phyloP scores from a whole-genome alignment of 495 filamentous ascomycete species.

The Xylaria bambusicola region DNA sequence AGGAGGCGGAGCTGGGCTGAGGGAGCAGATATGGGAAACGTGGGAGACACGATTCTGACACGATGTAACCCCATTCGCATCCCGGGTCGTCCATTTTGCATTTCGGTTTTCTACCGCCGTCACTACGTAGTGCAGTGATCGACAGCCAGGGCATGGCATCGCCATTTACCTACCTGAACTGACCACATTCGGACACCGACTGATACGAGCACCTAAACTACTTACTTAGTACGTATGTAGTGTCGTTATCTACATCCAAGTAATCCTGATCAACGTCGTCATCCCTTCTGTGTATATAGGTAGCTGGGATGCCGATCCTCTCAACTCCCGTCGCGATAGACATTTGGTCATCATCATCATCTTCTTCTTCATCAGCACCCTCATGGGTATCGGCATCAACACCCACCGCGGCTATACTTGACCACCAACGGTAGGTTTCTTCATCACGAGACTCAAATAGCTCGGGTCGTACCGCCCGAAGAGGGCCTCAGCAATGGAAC shows the following conservation, averaged over 20 bases:
- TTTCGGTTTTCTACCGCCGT: background rate
- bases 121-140: too few species aligned
- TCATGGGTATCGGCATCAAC: background rate
- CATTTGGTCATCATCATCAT: background rate
- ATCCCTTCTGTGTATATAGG: background rate
- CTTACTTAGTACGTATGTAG: too few species aligned
- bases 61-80: slow-evolving; percentile 17
- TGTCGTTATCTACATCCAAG: too few species aligned
- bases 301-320: background rate
- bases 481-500: background rate
- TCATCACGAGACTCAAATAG: background rate
- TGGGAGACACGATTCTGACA: too few species aligned
- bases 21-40: background rate
- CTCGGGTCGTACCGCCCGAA: slow-evolving; percentile 14
- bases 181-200: slow-evolving; percentile 15
- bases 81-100: background rate
- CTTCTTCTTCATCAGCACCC: background rate
- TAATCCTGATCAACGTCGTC: slow-evolving; percentile 2
- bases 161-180: background rate
- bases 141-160: background rate
- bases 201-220: slow-evolving; percentile 9
- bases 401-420: too few species aligned
- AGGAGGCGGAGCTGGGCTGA: slow-evolving; percentile 18
- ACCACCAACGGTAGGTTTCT: background rate
- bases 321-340: background rate